Evolutionary conservation across 1,284 basidiomycete genomes (phyloP).

Genomic region (Phellopilus nigrolimitatus): DNA sequence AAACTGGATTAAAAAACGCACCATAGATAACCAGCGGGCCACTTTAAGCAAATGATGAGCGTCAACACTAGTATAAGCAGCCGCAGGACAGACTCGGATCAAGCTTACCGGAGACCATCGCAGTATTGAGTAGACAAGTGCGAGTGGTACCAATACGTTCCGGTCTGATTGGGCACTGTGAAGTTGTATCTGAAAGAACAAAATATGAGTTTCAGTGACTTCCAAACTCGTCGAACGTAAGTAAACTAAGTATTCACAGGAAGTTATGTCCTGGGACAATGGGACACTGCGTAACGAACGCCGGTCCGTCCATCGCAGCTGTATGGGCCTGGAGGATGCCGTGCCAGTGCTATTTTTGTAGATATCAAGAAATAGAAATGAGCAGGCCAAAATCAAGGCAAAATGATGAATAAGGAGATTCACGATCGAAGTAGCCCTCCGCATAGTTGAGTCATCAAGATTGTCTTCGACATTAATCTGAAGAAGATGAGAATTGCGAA

Average conservation of each 20-base stretch:
- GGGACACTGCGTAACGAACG: slow-evolving; percentile 39
- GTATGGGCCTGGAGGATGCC: slow-evolving; percentile 38
- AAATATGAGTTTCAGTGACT: slow-evolving; percentile 21
- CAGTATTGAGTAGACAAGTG: slow-evolving; percentile 38
- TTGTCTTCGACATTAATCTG: slow-evolving; percentile 25
- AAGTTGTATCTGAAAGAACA: slow-evolving; percentile 32
- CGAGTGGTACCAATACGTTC: slow-evolving; percentile 29
- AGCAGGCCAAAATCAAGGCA: background rate
- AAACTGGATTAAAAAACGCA: slow-evolving; percentile 30
- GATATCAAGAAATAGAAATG: background rate
- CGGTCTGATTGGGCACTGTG: slow-evolving; percentile 30
- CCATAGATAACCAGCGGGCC: slow-evolving; percentile 37
- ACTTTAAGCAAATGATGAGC: slow-evolving; percentile 29
- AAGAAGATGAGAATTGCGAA: background rate
- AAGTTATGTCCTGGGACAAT: slow-evolving; percentile 28
- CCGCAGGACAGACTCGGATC: slow-evolving; percentile 23
- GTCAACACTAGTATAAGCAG: slow-evolving; percentile 36
- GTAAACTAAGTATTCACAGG: slow-evolving; percentile 11
- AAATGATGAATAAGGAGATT: background rate
- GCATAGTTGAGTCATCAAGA: slow-evolving; percentile 23
- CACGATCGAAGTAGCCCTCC: slow-evolving; percentile 27
- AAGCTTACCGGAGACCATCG: slow-evolving; percentile 33
- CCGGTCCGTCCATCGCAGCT: slow-evolving; percentile 34
- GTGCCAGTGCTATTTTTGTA: slow-evolving; percentile 42
- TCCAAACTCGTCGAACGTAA: background rate